Evolutionary conservation across 768 basidiomycete species (phyloP), one percentile per base, ranked within the genome.

Genomic region (Leccinum longicurvipes): DNA sequence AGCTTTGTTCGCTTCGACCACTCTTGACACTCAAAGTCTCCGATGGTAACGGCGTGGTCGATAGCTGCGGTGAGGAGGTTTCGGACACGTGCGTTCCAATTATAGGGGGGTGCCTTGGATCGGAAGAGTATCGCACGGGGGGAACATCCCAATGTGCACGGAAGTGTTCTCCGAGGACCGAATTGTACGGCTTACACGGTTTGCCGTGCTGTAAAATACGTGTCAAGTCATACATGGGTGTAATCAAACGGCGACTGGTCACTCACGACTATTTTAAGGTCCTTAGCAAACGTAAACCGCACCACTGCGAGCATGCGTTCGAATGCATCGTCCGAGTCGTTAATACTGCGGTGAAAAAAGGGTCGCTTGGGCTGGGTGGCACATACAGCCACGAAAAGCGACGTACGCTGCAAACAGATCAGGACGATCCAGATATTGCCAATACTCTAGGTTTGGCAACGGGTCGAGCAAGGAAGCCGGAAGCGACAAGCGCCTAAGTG

Each of bases 381-480:
- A 24, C 8, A 19, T 4, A 31, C 10, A 11, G 23, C n/a, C 34
- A 6, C 19, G 21, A 53, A 54, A 39, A n/a, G 36, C 21, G 31
- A 83, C 87, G 76, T 69, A 97, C 94, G 92, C 85, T 65, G 87
- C 88, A 67, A 98, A 93, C 45, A 93, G 75, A 72, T 97, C 94
- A 7, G 94, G 91, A 62, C 93, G 80, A 72, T 96, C 93, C 47
- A 93, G 78, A 63, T 93, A 95, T 61, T 92, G 87, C 91, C 91
- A 97, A 75, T 94, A 98, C 74, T 98, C 95, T 50, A 98, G 81
- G 74, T 98, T 98, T 5, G 95, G 95, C 62, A 95, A 81, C 4
- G 95, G 95, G 69, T 97, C 95, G 42, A 98, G 81, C 47, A 98
- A 73, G 45, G 93, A 95, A 14, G 95, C 94, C 3, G 95, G 95